phyloP scores from a whole-genome alignment of 192 early-diverging fungal species.

The Coemansia sp. region DNA sequence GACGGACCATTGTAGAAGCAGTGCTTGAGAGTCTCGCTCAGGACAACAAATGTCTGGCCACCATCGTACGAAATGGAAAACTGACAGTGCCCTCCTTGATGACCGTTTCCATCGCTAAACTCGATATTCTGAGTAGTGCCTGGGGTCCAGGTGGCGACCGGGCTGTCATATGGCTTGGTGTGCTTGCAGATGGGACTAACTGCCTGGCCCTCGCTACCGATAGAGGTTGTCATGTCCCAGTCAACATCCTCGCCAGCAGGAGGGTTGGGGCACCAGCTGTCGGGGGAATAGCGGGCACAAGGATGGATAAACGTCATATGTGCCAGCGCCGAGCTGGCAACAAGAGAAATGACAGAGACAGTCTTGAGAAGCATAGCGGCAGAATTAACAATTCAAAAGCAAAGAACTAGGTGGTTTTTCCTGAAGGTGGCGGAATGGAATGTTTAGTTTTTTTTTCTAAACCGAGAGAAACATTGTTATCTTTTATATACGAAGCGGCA shows the following conservation, averaged over 20 bases:
- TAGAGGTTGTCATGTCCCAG: slow-evolving; percentile 15
- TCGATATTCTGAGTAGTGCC: slow-evolving; percentile 53
- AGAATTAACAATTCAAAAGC: too few relatives aligned
- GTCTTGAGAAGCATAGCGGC: slow-evolving; percentile 3
- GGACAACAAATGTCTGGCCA: slow-evolving; percentile 59
- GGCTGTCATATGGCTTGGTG: slow-evolving; percentile 4
- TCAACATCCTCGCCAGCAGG: slow-evolving; percentile 7
- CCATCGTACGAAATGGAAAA: slow-evolving; percentile 62
- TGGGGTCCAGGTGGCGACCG: slow-evolving; percentile 39
- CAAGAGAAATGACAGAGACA: background rate
- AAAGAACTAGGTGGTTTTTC: too few relatives aligned
- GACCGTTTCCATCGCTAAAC: slow-evolving; percentile 11
- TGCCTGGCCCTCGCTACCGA: slow-evolving; percentile 2
- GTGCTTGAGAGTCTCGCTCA: slow-evolving; percentile 44
- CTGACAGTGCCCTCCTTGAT: slow-evolving; percentile 66
- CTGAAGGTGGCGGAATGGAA: too few relatives aligned
- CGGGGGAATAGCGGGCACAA: slow-evolving; percentile 5
- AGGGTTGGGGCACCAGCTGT: slow-evolving; percentile 9
- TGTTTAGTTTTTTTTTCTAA: too few relatives aligned
- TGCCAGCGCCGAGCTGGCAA: background rate
- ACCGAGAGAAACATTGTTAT: too few relatives aligned
- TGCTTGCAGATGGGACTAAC: slow-evolving; percentile 22
- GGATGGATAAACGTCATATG: slow-evolving; percentile 10
- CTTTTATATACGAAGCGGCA: too few relatives aligned
- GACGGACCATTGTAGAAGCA: slow-evolving; percentile 35